A percentile compares a stretch with the other conserved stretches of the same genome.
These are phyloP conservation scores for Zygosaccharomyces pseudobailii DNA, from an alignment of 1,139 yeast genomes.

Conservation along the genomic window DNA sequence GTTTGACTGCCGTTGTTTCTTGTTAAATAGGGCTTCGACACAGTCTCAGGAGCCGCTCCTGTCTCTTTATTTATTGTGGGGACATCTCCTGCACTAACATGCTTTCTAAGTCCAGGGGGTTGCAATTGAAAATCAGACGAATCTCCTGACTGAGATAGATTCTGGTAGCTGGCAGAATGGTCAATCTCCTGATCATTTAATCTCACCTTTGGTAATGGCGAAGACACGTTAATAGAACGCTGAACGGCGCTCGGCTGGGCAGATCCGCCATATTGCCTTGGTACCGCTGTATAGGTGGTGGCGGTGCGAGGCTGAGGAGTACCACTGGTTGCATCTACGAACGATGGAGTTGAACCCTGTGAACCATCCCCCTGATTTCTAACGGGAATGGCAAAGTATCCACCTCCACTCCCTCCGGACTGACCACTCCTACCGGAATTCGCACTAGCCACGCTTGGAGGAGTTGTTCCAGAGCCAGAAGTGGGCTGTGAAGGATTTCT, in stretches of 20 bases:
- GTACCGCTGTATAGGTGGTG: not conserved
- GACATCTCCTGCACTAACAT: constrained; percentile 7
- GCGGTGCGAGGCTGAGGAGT: not conserved
- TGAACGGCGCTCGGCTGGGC: not conserved
- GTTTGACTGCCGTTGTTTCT: constrained; percentile 26
- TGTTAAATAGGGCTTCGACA: constrained; percentile 13
- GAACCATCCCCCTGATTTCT: constrained; percentile 13
- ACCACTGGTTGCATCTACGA: constrained; percentile 9
- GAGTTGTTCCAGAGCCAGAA: constrained; percentile 11
- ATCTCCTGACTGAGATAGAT: constrained; percentile 3
- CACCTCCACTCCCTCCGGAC: constrained; percentile 31
- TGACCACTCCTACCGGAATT: constrained; percentile 20
- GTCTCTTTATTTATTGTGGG: constrained; percentile 9
- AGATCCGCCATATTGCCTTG: not conserved
- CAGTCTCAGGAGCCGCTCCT: constrained; percentile 3
- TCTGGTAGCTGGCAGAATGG: constrained; percentile 3
- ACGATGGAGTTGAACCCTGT: constrained; percentile 17
- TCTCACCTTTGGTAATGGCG: constrained; percentile 23
- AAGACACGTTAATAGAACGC: not conserved
- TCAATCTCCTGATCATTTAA: constrained; percentile 25
- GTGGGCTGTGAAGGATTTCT: constrained; percentile 19
- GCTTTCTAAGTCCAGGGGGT: constrained; percentile 7
- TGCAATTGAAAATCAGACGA: not conserved
- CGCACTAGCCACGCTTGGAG: constrained; percentile 6
- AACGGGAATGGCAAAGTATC: constrained; percentile 35